Base-by-base conservation (phyloP, 768 basidiomycete genomes). In the Chalciporus sphaerocephalus region DNA sequence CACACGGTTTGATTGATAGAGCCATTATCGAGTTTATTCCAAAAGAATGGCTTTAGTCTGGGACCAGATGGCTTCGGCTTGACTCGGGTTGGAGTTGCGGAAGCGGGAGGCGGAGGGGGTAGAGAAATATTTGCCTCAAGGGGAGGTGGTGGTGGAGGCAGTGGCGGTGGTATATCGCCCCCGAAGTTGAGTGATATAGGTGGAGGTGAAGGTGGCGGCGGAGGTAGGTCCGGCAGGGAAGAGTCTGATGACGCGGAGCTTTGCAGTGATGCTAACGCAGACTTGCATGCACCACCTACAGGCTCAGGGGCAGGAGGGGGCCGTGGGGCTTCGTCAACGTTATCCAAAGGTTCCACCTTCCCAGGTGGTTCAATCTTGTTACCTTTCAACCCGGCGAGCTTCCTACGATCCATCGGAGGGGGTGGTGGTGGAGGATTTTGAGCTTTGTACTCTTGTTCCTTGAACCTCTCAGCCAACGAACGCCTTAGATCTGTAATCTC, bases 41-140 rank as follows among this genome's bases (percentile, higher is more conserved):
- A 95, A 62, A 92, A 92, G 70, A 96, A 92, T 2, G 93, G 88
- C 63, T 87, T 85, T 41, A 90, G 61, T 38, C 77, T 75, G n/a
- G 83, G 80, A 11, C 70, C 72, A 20, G 58, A 53, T 7, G 60
- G 50, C 50, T 69, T 74, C 18, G 56, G 49, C 41, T 62, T 69
- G 30, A 48, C 53, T 27, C 56, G 60, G 23, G 61, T 58, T 44
- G 59, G 64, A 48, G 68, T 69, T 8, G 67, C 63, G 13, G 68
- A 40, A 10, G 39, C 46, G 23, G 54, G 64, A 24, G 55, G 65
- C 13, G 49, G 62, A 2, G 51, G 67, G 3, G 63, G 60, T 8
- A 60, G 60, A 10, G 61, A 54, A 12, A 51, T 24, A 6, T 22
- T 22, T 42, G 22, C 9, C 18, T 59, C 47, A 8, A 53, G 67